These are phyloP conservation scores for Phytopythium sindhum DNA, from an alignment of 352 stramenopile genomes.

Conservation along the genomic window DNA sequence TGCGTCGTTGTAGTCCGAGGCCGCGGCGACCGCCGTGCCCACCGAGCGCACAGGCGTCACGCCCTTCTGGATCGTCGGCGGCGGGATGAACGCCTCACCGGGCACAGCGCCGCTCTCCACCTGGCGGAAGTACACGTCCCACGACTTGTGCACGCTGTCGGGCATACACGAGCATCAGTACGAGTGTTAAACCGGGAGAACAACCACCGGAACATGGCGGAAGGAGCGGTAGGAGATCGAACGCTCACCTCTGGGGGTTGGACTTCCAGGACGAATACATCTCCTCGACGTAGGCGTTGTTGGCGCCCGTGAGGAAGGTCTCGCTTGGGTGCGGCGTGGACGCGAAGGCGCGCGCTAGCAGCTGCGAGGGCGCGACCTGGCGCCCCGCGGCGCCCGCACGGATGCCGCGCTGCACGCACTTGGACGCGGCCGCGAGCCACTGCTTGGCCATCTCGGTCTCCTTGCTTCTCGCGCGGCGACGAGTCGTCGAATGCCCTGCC, in stretches of 20 bases:
- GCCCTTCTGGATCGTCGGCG: slow-evolving; percentile 70
- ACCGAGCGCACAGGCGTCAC: slow-evolving; percentile 63
- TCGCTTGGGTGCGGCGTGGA: slow-evolving; percentile 76
- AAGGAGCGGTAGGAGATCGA: background rate
- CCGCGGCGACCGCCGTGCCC: slow-evolving; percentile 15
- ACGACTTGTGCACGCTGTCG: slow-evolving; percentile 79
- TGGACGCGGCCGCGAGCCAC: slow-evolving; percentile 52
- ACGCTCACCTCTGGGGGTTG: slow-evolving; percentile 74
- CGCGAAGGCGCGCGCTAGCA: slow-evolving; percentile 47
- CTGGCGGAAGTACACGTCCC: slow-evolving; percentile 85
- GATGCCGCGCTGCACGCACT: slow-evolving; percentile 47
- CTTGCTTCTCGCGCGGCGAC: background rate
- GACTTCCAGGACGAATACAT: slow-evolving; percentile 95
- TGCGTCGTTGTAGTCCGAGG: slow-evolving; percentile 65
- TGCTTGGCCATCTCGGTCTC: slow-evolving; percentile 58
- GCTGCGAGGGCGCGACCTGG: slow-evolving; percentile 9
- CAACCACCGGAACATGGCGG: background rate
- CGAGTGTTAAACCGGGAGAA: background rate
- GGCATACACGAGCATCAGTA: background rate
- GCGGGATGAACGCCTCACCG: slow-evolving; percentile 81
- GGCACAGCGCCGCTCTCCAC: slow-evolving; percentile 76
- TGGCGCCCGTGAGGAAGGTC: slow-evolving; percentile 94
- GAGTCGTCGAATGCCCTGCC: background rate
- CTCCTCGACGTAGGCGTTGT: slow-evolving; percentile 96
- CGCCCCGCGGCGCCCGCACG: slow-evolving; percentile 21